Conservation (phyloP, 352 stramenopile genomes). For the Pythium diclinum region DNA sequence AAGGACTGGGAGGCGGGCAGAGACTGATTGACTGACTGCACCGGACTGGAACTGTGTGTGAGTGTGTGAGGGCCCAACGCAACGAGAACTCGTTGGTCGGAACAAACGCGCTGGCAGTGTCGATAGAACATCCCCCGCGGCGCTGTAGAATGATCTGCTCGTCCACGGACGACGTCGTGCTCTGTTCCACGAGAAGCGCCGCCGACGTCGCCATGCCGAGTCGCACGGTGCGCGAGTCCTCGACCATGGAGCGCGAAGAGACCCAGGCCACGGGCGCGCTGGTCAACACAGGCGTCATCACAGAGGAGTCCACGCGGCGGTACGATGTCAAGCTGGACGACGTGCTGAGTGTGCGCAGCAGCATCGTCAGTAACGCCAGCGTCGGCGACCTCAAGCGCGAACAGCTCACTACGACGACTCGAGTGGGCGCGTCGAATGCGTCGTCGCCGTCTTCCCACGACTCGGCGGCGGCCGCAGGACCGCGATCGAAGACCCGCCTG, state of each 20-base stretch:
- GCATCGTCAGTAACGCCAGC: constrained; percentile 24
- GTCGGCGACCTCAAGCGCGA: constrained; percentile 25
- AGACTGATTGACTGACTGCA: constrained; percentile 25
- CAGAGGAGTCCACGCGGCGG: not conserved
- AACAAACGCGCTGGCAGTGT: not conserved
- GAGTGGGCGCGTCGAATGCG: not conserved
- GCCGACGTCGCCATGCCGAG: not conserved
- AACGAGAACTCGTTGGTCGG: not conserved
- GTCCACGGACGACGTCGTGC: constrained; percentile 17
- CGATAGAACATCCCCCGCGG: not conserved
- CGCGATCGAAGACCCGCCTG: constrained; percentile 15
- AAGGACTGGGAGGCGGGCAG: not conserved
- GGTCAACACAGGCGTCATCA: not conserved
- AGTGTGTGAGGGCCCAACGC: not conserved
- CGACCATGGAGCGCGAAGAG: not conserved
- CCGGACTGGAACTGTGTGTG: not conserved
- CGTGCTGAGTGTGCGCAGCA: constrained; percentile 21
- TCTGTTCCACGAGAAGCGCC: constrained; percentile 5
- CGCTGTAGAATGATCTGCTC: constrained; percentile 26
- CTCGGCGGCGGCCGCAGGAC: not conserved
- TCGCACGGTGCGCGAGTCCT: not conserved
- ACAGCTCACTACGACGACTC: constrained; percentile 10
- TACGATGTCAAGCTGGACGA: constrained; percentile 16
- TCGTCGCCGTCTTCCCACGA: constrained; percentile 2
- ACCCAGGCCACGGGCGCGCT: not conserved